Evolutionary conservation across 75 land plant genomes (phyloP), one percentile per base, ranked within the genome.

Genomic region (Picea sitchensis): DNA sequence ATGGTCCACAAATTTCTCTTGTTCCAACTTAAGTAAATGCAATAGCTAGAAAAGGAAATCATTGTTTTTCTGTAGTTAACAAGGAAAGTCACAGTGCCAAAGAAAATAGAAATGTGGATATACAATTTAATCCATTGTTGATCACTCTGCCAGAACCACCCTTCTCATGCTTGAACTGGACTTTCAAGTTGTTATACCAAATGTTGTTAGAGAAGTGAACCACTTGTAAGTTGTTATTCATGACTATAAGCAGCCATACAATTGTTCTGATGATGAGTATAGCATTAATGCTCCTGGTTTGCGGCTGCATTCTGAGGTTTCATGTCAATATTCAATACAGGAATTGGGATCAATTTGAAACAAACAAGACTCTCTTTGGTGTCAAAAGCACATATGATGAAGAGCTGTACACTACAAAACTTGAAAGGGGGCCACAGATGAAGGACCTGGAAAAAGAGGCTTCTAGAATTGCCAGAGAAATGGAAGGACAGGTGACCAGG

Each of bases 271-370:
- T 15, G 17, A 34, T 36, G 15, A 68, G 20, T 1, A 68, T 15
- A 4, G 36, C 72, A 32, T 15, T 67, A 68, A 68, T 34, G 12
- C 36, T 38, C 18, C 72, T 68, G 44, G 20, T 15, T 36, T 36
- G 72, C 36, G 17, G 34, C 36, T 68, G 7, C 38, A 68, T 32
- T 68, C 17, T 14, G 36, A 36, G 18, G 62, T 18, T 51, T 51
- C 12, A 2, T 51, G 56, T 51, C 56, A 51, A 51, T 51, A 60
- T 60, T n/a, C 21, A 1, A 26, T 36, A 31, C 75, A 95, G 95
- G 78, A 91, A 87, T 58, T 96, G 99, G 99, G 95, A 96, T 80
- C 99, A 96, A 67, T 96, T 96, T 86, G 90, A 88, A 81, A 85
- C 89, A 30, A 96, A 96, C 80, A 86, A 89, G 78, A 75, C 87